Evolutionary conservation across 208 protist species (phyloP).

Genomic region (Dictyostelium gargantuum): DNA sequence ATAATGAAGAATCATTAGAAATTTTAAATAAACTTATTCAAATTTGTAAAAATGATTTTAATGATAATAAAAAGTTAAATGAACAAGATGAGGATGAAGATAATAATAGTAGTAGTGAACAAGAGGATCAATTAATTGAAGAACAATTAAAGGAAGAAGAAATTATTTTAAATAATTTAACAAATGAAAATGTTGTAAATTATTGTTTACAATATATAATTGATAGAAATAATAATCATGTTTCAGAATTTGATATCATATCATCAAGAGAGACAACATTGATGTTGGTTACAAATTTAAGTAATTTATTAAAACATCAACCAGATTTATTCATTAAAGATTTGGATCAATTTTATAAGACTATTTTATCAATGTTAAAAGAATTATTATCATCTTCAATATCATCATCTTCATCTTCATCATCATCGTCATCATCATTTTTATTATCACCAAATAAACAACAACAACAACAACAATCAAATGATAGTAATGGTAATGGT

Average conservation of each 20-base stretch:
- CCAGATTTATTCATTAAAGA: not conserved
- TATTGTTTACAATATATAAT: not conserved
- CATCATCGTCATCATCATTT: not conserved
- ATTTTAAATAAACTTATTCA: not conserved
- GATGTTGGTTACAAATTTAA: not conserved
- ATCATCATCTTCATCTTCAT: not conserved
- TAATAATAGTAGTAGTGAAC: no score
- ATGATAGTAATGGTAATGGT: not conserved
- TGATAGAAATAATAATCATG: not conserved
- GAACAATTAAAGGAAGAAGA: not conserved
- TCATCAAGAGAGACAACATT: not conserved
- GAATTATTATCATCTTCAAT: not conserved
- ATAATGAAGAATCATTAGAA: not conserved
- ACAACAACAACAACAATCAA: not conserved
- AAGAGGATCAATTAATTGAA: not conserved
- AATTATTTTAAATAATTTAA: not conserved
- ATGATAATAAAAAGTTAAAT: not conserved
- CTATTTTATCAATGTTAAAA: not conserved
- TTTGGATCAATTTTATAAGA: not conserved
- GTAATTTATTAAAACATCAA: conserved; percentile 7
- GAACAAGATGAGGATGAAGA: not conserved
- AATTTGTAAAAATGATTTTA: not conserved
- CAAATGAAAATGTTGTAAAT: not conserved
- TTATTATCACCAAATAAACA: not conserved
- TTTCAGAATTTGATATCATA: not conserved